Conservation (phyloP, 2,329 filamentous ascomycete species). For the Epichloe elymi region DNA sequence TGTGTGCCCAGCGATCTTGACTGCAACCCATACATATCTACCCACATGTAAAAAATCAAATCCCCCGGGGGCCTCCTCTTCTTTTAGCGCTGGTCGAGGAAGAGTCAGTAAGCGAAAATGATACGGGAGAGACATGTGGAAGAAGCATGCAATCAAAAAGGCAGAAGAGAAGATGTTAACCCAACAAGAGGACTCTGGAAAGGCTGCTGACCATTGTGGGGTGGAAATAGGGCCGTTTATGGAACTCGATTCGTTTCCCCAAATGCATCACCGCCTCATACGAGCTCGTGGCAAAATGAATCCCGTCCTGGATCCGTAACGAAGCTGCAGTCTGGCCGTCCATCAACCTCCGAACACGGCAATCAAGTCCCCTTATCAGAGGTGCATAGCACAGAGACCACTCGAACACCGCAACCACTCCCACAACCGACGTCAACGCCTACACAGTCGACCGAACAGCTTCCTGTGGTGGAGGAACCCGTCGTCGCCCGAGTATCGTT, state of each 20-base stretch:
- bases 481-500: constrained; percentile 75
- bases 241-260: constrained; percentile 46
- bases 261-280: constrained; percentile 32
- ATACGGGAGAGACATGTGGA: not conserved
- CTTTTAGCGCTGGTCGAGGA: no score
- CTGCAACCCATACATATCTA: not conserved
- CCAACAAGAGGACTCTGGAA: not conserved
- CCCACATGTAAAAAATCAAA: not conserved
- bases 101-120: no score
- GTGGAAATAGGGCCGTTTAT: constrained; percentile 43
- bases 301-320: constrained; percentile 30
- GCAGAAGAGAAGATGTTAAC: not conserved
- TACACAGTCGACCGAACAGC: constrained; percentile 24
- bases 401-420: constrained; percentile 2
- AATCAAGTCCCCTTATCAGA: constrained; percentile 14
- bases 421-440: constrained; percentile 19
- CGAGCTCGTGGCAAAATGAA: constrained; percentile 30
- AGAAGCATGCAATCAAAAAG: not conserved
- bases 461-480: constrained; percentile 44
- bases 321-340: constrained; percentile 29
- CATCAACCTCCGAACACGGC: constrained; percentile 27
- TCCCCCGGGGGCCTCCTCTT: no score
- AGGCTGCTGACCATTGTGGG: not conserved
- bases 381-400: constrained; percentile 24
- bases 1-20: not conserved